Evolutionary conservation across 164 flowering plant species (phyloP).

Genomic region (Sextonia rubra): DNA sequence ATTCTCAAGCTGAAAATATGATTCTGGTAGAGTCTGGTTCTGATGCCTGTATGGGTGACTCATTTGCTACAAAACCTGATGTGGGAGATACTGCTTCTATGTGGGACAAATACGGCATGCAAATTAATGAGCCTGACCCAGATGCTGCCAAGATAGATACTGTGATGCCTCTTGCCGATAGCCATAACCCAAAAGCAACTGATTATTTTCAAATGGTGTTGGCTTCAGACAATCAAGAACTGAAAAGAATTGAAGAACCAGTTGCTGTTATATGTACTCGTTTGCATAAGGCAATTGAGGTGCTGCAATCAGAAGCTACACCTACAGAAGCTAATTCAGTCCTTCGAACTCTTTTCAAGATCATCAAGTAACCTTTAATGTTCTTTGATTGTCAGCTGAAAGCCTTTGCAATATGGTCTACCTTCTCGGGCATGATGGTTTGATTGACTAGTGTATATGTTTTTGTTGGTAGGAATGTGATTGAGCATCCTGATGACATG

Average conservation of each 20-base stretch:
- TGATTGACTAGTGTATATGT: not conserved
- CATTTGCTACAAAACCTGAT: not conserved
- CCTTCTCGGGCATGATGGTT: not conserved
- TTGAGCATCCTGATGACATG: slow-evolving; percentile 72
- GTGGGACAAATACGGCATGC: slow-evolving; percentile 8
- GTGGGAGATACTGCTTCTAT: not conserved
- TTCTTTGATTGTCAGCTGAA: not conserved
- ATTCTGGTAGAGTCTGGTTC: slow-evolving; percentile 31
- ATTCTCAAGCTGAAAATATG: slow-evolving; percentile 2
- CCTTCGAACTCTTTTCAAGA: slow-evolving; percentile 64
- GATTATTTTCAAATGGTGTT: not conserved
- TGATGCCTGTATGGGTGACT: slow-evolving; percentile 23
- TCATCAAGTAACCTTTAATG: slow-evolving; percentile 48
- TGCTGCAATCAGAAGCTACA: slow-evolving; percentile 49
- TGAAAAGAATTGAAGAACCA: slow-evolving; percentile 74
- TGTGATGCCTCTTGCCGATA: not conserved
- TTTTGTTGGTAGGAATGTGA: slow-evolving; percentile 58
- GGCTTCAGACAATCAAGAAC: slow-evolving; percentile 22
- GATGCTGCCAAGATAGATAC: slow-evolving; percentile 28
- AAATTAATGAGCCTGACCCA: slow-evolving; percentile 54
- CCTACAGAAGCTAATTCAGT: slow-evolving; percentile 43
- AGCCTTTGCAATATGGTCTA: not conserved
- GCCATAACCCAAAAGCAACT: not conserved
- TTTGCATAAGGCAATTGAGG: slow-evolving; percentile 55
- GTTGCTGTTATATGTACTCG: slow-evolving; percentile 52